A percentile compares a stretch with the other conserved stretches of the same genome.
Conservation (phyloP, 2,329 filamentous ascomycete species). For the Diplodia scrobiculata region DNA sequence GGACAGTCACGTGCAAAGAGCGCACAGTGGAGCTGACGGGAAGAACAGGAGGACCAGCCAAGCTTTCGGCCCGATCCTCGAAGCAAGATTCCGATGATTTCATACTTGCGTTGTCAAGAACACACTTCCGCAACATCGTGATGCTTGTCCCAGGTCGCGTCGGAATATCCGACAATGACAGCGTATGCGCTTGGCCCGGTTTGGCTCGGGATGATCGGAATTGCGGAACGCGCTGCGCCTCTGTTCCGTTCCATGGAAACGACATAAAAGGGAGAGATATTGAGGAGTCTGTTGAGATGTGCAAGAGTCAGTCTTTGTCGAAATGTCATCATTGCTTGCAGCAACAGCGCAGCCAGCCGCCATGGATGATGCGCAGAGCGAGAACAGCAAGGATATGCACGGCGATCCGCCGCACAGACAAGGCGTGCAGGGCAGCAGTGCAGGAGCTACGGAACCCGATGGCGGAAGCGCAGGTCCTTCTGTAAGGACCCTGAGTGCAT, state of each 20-base stretch:
- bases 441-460: neutral
- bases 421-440: neutral
- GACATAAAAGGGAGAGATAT: neutral
- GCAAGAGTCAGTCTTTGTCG: neutral
- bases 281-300: neutral
- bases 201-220: neutral
- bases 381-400: neutral
- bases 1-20: slow-evolving; percentile 5
- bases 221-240: neutral
- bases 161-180: neutral
- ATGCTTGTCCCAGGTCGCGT: neutral
- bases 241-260: neutral
- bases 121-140: neutral
- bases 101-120: neutral
- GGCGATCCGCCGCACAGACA: neutral
- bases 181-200: neutral
- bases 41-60: slow-evolving; percentile 3
- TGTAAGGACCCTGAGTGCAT: neutral
- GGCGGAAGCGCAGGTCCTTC: neutral
- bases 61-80: slow-evolving; percentile 9
- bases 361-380: neutral
- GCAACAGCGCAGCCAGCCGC: neutral
- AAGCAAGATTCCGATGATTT: neutral
- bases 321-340: slow-evolving; percentile 9
- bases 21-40: slow-evolving; percentile 7